These are phyloP conservation scores for Ustilago tritici DNA, from an alignment of 1,284 basidiomycete genomes.

Conservation along the genomic window DNA sequence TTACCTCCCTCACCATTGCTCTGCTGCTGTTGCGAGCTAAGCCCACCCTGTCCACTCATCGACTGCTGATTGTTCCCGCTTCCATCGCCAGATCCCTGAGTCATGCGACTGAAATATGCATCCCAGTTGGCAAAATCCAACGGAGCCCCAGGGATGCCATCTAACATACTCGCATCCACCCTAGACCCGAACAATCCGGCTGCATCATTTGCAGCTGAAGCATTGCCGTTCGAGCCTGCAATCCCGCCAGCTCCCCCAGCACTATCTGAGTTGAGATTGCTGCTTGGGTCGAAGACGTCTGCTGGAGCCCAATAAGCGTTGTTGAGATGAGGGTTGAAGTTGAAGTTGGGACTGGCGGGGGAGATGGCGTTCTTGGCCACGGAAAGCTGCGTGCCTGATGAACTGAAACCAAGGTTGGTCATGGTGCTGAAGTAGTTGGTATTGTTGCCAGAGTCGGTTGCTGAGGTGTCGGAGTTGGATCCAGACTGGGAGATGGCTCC, in stretches of 20 bases:
- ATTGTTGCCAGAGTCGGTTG: background rate
- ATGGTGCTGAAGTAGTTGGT: slow-evolving; percentile 19
- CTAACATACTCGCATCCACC: slow-evolving; percentile 44
- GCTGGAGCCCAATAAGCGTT: slow-evolving; percentile 52
- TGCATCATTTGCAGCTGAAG: slow-evolving; percentile 9
- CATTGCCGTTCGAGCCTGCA: background rate
- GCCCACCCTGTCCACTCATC: background rate
- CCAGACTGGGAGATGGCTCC: slow-evolving; percentile 11
- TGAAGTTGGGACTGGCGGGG: slow-evolving; percentile 42
- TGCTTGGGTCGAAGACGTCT: slow-evolving; percentile 22
- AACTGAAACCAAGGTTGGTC: slow-evolving; percentile 13
- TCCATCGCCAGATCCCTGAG: slow-evolving; percentile 3
- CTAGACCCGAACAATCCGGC: slow-evolving; percentile 20
- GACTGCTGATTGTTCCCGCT: background rate
- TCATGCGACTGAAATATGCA: slow-evolving; percentile 37
- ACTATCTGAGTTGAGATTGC: background rate
- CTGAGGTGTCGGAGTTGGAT: background rate
- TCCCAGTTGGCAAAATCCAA: slow-evolving; percentile 60
- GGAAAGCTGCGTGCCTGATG: slow-evolving; percentile 18
- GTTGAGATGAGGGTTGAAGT: slow-evolving; percentile 60
- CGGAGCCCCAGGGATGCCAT: slow-evolving; percentile 50
- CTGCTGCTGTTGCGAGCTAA: slow-evolving; percentile 5
- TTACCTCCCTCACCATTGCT: slow-evolving; percentile 13
- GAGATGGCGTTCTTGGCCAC: slow-evolving; percentile 42
- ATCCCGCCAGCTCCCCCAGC: background rate